Evolutionary conservation across 1,139 yeast species (phyloP).

Genomic region (Diutina rugosa): DNA sequence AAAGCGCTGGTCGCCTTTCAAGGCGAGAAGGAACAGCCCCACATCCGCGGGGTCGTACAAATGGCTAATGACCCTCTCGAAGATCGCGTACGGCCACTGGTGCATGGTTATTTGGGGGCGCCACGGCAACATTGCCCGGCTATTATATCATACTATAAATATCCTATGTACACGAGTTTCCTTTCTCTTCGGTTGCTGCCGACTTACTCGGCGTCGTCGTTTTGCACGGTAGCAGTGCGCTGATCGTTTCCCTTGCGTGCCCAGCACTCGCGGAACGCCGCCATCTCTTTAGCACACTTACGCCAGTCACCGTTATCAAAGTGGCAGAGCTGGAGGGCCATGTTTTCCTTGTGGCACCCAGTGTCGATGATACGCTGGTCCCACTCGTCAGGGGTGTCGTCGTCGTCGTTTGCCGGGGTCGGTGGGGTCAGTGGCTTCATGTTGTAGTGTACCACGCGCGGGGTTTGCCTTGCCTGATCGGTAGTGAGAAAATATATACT

Average conservation of each 20-base stretch:
- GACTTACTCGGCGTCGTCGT: constrained; percentile 11
- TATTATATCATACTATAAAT: not conserved
- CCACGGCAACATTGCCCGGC: not conserved
- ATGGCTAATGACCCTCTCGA: not conserved
- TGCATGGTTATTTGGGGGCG: not conserved
- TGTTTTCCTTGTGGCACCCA: constrained; percentile 63
- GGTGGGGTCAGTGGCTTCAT: not conserved
- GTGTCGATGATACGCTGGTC: constrained; percentile 60
- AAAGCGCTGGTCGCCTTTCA: not conserved
- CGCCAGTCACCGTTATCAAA: constrained; percentile 80
- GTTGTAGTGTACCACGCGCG: not conserved
- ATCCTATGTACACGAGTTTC: not conserved
- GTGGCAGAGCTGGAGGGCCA: constrained; percentile 57
- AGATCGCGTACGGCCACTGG: not conserved
- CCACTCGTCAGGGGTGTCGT: constrained; percentile 64
- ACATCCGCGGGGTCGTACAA: not conserved
- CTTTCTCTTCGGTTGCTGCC: not conserved
- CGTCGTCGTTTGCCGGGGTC: constrained; percentile 11
- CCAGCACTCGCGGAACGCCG: constrained; percentile 62
- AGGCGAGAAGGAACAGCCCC: not conserved
- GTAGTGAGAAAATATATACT: too few species aligned
- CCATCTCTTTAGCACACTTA: constrained; percentile 54
- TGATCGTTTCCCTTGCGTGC: constrained; percentile 39
- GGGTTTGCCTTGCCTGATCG: not conserved
- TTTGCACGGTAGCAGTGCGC: constrained; percentile 34